phyloP scores from a whole-genome alignment of 163 green algal genomes.

The Scenedesmus sp. region DNA sequence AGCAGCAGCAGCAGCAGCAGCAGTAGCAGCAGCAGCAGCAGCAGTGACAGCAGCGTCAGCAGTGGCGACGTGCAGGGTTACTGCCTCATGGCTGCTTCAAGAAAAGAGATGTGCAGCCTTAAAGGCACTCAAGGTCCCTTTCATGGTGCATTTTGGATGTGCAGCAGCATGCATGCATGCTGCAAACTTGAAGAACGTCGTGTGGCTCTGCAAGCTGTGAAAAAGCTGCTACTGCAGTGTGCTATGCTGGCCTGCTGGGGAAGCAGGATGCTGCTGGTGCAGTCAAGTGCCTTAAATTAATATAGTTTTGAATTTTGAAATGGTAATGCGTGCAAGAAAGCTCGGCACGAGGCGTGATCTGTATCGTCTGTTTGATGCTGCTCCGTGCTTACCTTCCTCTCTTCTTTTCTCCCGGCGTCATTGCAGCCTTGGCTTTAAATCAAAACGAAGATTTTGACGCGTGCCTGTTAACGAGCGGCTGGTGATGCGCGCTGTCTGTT shows the following conservation, averaged over 20 bases:
- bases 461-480: too few relatives aligned
- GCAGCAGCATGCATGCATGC: neutral
- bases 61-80: neutral
- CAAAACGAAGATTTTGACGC: too few relatives aligned
- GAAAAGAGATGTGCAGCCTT: too few relatives aligned
- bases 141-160: neutral
- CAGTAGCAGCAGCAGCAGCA: neutral
- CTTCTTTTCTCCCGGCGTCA: neutral
- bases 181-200: neutral
- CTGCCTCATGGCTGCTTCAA: neutral
- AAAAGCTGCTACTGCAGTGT: neutral
- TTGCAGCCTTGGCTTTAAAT: too few relatives aligned
- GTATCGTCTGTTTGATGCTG: neutral
- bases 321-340: neutral
- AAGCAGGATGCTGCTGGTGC: neutral
- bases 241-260: neutral
- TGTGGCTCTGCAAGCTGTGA: neutral
- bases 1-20: too few relatives aligned
- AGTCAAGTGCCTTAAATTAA: too few relatives aligned
- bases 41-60: neutral
- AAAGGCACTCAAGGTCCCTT: too few relatives aligned
- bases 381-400: neutral
- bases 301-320: neutral
- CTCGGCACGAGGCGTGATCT: neutral
- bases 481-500: too few relatives aligned